Conservation (phyloP, 306 rosid genomes). For the Rubus idaeus region DNA sequence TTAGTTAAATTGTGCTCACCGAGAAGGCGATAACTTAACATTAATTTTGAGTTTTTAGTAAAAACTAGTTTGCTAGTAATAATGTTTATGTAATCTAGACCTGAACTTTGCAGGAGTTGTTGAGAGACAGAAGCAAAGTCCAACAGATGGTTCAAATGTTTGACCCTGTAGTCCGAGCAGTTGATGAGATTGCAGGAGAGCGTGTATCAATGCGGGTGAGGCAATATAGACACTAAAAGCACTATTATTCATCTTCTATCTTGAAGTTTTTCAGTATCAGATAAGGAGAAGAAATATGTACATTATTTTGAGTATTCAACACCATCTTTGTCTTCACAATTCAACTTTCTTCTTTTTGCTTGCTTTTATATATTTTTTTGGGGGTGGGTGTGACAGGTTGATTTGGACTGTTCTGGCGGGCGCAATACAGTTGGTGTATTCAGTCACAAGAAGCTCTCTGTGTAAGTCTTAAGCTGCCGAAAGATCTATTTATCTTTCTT, state of each 20-base stretch:
- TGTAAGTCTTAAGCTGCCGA: conserved; percentile 40
- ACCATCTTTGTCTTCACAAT: background rate
- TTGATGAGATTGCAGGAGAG: conserved; percentile 82
- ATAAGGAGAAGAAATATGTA: background rate
- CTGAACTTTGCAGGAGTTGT: conserved; percentile 57
- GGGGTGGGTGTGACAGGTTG: conserved; percentile 51
- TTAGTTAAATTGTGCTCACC: background rate
- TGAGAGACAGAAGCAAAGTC: conserved; percentile 76
- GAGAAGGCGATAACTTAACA: background rate
- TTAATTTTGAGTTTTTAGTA: background rate
- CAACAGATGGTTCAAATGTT: conserved; percentile 65
- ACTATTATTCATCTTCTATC: background rate
- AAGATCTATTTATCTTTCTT: background rate
- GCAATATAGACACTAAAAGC: background rate
- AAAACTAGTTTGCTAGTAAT: background rate
- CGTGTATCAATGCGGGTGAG: conserved; percentile 95
- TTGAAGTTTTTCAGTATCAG: background rate
- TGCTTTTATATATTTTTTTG: conserved; percentile 9
- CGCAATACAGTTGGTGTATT: conserved; percentile 69
- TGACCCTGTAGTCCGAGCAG: conserved; percentile 81
- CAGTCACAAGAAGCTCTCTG: conserved; percentile 73
- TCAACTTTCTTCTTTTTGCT: background rate
- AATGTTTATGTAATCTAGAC: background rate
- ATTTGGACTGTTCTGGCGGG: conserved; percentile 81
- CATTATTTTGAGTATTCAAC: background rate